Percentiles rank a stretch among this genome's conserved stretches.
phyloP scores from a whole-genome alignment of 768 basidiomycete species.

The Hypholoma sublateritium region DNA sequence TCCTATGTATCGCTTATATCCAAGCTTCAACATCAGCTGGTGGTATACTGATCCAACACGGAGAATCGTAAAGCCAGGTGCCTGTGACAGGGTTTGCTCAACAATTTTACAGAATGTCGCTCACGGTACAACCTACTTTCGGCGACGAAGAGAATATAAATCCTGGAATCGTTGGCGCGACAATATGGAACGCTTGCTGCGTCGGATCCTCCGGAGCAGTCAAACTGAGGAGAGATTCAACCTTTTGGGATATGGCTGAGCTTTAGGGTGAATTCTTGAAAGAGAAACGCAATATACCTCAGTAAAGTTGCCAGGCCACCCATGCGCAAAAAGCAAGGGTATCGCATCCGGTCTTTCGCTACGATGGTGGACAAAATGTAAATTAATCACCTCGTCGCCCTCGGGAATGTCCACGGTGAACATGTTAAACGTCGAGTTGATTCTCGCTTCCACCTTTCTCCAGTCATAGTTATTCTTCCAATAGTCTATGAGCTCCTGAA shows the following conservation, averaged over 20 bases:
- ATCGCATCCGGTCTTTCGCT: slow-evolving; percentile 40
- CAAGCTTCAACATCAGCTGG: slow-evolving; percentile 30
- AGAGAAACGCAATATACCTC: slow-evolving; percentile 22
- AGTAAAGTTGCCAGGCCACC: slow-evolving; percentile 44
- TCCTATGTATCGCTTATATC: slow-evolving; percentile 28
- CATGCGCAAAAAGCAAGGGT: slow-evolving; percentile 56
- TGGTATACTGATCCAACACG: slow-evolving; percentile 30
- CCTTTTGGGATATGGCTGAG: slow-evolving; percentile 13
- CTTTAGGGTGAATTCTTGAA: background rate
- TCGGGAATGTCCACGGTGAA: slow-evolving; percentile 52
- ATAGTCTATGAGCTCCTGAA: slow-evolving; percentile 41
- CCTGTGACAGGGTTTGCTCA: slow-evolving; percentile 10
- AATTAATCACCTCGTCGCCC: slow-evolving; percentile 41
- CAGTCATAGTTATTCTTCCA: slow-evolving; percentile 52
- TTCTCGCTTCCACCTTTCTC: slow-evolving; percentile 43
- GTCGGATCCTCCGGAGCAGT: slow-evolving; percentile 26
- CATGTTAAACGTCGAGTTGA: slow-evolving; percentile 50
- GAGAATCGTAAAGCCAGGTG: slow-evolving; percentile 23
- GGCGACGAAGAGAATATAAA: slow-evolving; percentile 33
- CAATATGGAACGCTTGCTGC: slow-evolving; percentile 31
- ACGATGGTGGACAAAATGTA: slow-evolving; percentile 54
- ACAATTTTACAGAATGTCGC: background rate
- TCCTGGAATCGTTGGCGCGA: slow-evolving; percentile 32
- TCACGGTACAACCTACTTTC: slow-evolving; percentile 16
- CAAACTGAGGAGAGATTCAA: slow-evolving; percentile 27